Conservation (phyloP, 169 alveolate species). For the Plasmodium ovale region DNA sequence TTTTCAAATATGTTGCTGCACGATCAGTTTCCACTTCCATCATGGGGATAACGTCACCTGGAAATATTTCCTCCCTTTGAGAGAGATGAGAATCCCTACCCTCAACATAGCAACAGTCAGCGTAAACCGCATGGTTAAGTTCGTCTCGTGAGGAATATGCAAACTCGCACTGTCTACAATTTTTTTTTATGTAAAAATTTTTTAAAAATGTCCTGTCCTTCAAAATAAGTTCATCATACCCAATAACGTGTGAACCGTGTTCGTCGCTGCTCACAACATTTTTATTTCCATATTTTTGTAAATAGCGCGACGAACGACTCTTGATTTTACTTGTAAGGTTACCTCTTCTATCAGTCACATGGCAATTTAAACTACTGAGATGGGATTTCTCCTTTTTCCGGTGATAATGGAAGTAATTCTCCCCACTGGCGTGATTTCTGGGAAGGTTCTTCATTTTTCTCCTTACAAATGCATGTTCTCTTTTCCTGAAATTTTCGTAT, state of each 20-base stretch:
- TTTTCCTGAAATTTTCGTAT: neutral
- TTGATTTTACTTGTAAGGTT: neutral
- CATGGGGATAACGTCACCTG: too few species aligned
- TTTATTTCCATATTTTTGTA: neutral
- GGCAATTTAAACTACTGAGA: neutral
- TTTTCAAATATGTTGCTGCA: too few species aligned
- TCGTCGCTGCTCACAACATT: neutral
- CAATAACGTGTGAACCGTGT: slow-evolving; percentile 12
- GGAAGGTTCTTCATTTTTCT: slow-evolving; percentile 15
- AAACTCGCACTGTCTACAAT: neutral
- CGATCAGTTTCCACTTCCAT: too few species aligned
- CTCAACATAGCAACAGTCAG: neutral
- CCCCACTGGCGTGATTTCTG: slow-evolving; percentile 2
- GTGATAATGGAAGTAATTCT: neutral
- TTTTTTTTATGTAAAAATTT: slow-evolving; percentile 24
- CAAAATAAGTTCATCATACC: slow-evolving; percentile 8
- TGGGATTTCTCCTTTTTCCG: slow-evolving; percentile 1
- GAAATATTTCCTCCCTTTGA: neutral
- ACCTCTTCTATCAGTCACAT: slow-evolving; percentile 15
- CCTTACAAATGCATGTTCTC: neutral
- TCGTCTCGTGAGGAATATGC: too few species aligned
- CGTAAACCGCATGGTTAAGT: neutral
- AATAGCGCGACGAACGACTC: neutral
- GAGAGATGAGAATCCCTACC: neutral
- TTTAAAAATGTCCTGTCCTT: slow-evolving; percentile 23